phyloP scores from a whole-genome alignment of 352 stramenopile genomes.

The Globisporangium ultimum region DNA sequence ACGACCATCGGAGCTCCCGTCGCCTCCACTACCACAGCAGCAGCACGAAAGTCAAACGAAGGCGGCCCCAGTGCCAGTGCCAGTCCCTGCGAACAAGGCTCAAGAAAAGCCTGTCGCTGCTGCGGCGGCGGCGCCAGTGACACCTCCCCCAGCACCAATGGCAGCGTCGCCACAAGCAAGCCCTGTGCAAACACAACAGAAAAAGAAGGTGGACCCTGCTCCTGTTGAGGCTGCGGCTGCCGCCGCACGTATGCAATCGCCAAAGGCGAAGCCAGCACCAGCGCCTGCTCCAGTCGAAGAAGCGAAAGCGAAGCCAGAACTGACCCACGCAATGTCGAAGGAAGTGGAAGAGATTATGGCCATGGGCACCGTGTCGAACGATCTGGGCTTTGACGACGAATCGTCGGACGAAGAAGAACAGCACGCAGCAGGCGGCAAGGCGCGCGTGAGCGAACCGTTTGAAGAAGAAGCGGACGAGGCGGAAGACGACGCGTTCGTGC shows the following conservation, averaged over 20 bases:
- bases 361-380: constrained; percentile 38
- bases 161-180: constrained; percentile 1
- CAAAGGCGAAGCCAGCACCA: not conserved
- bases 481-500: constrained; percentile 12
- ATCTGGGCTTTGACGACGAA: constrained; percentile 45
- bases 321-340: constrained; percentile 12
- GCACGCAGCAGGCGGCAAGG: constrained; percentile 1
- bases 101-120: constrained; percentile 5
- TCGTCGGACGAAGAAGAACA: constrained; percentile 19
- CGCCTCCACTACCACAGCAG: constrained; percentile 2
- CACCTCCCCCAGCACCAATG: not conserved
- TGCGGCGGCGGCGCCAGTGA: constrained; percentile 2
- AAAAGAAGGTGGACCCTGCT: not conserved
- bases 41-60: constrained; percentile 2
- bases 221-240: not conserved
- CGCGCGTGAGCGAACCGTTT: constrained; percentile 4
- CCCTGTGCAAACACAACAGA: not conserved
- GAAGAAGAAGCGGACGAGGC: constrained; percentile 5
- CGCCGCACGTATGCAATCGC: not conserved
- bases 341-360: constrained; percentile 24
- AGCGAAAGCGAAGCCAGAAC: constrained; percentile 2
- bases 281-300: constrained; percentile 9
- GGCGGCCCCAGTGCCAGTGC: constrained; percentile 5
- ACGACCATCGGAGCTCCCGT: constrained; percentile 13
- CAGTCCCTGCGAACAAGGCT: not conserved